Conservation (phyloP, 306 rosid species). For the Casuarina glauca region DNA sequence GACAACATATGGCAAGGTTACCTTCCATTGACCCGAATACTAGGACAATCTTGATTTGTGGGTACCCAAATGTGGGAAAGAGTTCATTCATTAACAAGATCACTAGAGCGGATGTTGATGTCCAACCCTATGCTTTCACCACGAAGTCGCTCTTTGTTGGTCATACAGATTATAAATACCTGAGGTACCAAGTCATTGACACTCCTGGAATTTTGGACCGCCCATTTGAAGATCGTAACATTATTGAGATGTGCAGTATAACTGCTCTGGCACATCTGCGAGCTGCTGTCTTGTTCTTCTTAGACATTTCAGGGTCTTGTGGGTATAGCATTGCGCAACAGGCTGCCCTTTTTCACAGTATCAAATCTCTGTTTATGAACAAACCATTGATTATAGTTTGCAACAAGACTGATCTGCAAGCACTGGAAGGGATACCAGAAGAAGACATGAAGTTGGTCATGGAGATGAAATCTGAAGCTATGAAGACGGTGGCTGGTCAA, state of each 20-base stretch:
- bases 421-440: conserved; percentile 70
- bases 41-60: conserved; percentile 75
- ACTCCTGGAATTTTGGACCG: conserved; percentile 92
- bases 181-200: conserved; percentile 89
- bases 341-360: conserved; percentile 83
- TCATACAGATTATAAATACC: conserved; percentile 81
- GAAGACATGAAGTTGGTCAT: conserved; percentile 74
- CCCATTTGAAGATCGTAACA: conserved; percentile 87
- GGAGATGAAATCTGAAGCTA: conserved; percentile 82
- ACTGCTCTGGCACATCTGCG: conserved; percentile 90
- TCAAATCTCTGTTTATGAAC: conserved; percentile 59
- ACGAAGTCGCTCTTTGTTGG: conserved; percentile 89
- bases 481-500: conserved; percentile 73
- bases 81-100: conserved; percentile 90
- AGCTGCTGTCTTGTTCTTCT: conserved; percentile 84
- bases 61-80: conserved; percentile 92
- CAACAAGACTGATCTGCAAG: conserved; percentile 86
- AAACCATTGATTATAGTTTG: conserved; percentile 51
- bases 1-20: conserved; percentile 92
- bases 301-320: conserved; percentile 89
- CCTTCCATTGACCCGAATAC: conserved; percentile 87
- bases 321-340: conserved; percentile 85
- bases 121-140: conserved; percentile 91
- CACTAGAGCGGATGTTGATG: conserved; percentile 89
- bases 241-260: conserved; percentile 94